phyloP scores from a whole-genome alignment of 257 asterid genomes.

The Vinca minor region DNA sequence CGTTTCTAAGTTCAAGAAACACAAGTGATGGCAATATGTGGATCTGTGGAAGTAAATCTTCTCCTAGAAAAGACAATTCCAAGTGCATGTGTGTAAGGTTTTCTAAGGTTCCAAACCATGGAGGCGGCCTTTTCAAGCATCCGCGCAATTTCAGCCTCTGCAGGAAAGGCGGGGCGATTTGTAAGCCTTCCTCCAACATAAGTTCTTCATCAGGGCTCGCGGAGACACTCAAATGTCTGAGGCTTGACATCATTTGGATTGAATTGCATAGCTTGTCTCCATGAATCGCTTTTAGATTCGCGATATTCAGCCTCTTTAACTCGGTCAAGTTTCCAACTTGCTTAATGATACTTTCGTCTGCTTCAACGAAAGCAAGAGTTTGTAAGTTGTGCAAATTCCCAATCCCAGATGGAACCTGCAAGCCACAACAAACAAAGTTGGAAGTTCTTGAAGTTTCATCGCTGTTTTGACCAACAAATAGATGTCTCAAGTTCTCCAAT shows the following conservation, averaged over 20 bases:
- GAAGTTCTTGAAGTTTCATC: background rate
- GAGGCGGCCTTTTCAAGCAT: constrained; percentile 18
- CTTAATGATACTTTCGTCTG: constrained; percentile 19
- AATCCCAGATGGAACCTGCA: constrained; percentile 9
- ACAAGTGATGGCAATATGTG: constrained; percentile 19
- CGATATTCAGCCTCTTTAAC: constrained; percentile 17
- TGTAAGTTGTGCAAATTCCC: constrained; percentile 18
- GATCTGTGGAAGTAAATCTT: constrained; percentile 13
- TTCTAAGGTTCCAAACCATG: constrained; percentile 15
- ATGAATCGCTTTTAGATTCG: constrained; percentile 7
- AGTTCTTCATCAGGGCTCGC: constrained; percentile 14
- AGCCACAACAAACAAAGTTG: constrained; percentile 2
- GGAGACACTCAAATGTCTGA: constrained; percentile 13
- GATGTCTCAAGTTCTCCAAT: constrained; percentile 20
- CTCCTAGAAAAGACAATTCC: constrained; percentile 7
- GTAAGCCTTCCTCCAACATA: constrained; percentile 13
- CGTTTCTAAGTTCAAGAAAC: constrained; percentile 16
- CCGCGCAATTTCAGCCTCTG: constrained; percentile 20
- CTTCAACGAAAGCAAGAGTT: constrained; percentile 17
- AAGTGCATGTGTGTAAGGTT: constrained; percentile 18
- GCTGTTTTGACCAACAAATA: constrained; percentile 6
- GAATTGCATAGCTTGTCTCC: constrained; percentile 19
- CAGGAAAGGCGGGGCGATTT: constrained; percentile 17
- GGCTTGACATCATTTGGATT: constrained; percentile 15
- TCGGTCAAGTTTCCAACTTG: constrained; percentile 20